A percentile compares a stretch with the other conserved stretches of the same genome.
Conservation (phyloP, 768 basidiomycete genomes). For the Podaxis carcinomalis region DNA sequence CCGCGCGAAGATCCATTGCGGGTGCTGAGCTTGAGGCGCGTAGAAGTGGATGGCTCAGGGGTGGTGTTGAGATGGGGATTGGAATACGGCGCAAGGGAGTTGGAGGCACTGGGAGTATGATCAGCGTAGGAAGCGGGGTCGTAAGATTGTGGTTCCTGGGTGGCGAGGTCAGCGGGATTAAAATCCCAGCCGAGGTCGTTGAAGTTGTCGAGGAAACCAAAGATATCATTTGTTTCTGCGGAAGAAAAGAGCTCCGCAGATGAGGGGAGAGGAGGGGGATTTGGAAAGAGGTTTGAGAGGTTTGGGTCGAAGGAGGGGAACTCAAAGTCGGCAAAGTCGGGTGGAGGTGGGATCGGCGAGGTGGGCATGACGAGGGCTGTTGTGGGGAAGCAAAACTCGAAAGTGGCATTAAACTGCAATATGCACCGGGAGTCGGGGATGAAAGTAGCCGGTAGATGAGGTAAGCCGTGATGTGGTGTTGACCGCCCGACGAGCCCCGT, state of each 20-base stretch:
- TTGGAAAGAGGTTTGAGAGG: constrained; percentile 53
- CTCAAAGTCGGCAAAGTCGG: constrained; percentile 65
- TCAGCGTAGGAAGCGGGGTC: constrained; percentile 22
- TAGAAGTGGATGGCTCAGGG: constrained; percentile 38
- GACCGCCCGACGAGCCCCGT: constrained; percentile 19
- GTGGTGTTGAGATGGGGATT: constrained; percentile 43
- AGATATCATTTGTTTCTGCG: constrained; percentile 72
- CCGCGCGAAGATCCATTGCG: constrained; percentile 24
- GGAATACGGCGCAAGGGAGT: constrained; percentile 35
- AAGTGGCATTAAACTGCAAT: background rate
- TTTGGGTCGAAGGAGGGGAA: constrained; percentile 61
- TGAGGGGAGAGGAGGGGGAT: constrained; percentile 58
- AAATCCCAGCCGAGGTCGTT: constrained; percentile 57
- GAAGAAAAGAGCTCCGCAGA: constrained; percentile 78
- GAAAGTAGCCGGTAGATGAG: constrained; percentile 5
- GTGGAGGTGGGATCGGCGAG: constrained; percentile 44
- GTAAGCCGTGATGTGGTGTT: constrained; percentile 6
- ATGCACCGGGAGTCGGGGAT: background rate
- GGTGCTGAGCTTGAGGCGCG: constrained; percentile 25
- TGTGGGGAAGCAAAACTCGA: background rate
- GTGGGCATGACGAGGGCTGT: constrained; percentile 23
- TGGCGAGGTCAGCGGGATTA: constrained; percentile 19
- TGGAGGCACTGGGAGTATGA: constrained; percentile 19
- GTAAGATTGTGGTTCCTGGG: constrained; percentile 7
- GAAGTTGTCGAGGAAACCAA: constrained; percentile 82